These are phyloP conservation scores for Penicillium canariense DNA, from an alignment of 495 filamentous ascomycete genomes.

Conservation along the genomic window DNA sequence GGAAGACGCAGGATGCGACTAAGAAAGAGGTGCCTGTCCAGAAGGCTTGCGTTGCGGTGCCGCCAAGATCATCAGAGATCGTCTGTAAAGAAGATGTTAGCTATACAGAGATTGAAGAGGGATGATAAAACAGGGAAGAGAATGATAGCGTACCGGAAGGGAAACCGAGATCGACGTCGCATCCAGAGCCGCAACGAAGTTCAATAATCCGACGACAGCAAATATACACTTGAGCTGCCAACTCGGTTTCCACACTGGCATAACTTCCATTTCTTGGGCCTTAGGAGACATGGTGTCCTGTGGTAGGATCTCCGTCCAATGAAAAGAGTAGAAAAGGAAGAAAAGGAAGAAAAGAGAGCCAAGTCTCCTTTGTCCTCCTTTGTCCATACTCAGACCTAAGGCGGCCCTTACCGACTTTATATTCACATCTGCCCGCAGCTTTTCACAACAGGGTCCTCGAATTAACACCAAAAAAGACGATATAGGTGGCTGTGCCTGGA, in stretches of 20 bases:
- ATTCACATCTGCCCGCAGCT: too few relatives aligned
- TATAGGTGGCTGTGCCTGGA: too few relatives aligned
- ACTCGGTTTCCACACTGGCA: constrained; percentile 4
- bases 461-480: too few relatives aligned
- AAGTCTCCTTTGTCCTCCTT: too few relatives aligned
- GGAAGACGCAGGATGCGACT: constrained; percentile 31
- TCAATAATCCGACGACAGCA: constrained; percentile 52
- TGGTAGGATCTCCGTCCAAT: too few relatives aligned
- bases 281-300: neutral
- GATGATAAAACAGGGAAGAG: neutral
- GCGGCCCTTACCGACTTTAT: too few relatives aligned
- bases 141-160: constrained; percentile 48
- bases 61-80: constrained; percentile 33
- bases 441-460: too few relatives aligned
- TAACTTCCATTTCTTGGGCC: neutral
- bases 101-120: neutral
- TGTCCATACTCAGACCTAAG: too few relatives aligned
- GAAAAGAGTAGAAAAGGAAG: neutral
- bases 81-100: constrained; percentile 7
- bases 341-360: too few relatives aligned
- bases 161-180: constrained; percentile 66
- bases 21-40: constrained; percentile 51
- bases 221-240: constrained; percentile 24
- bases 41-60: constrained; percentile 48
- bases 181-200: constrained; percentile 62